Percentiles rank a stretch among this genome's conserved stretches.
These are phyloP conservation scores for Xylariaceae sp. DNA, from an alignment of 2,329 filamentous ascomycete genomes.

Conservation along the genomic window DNA sequence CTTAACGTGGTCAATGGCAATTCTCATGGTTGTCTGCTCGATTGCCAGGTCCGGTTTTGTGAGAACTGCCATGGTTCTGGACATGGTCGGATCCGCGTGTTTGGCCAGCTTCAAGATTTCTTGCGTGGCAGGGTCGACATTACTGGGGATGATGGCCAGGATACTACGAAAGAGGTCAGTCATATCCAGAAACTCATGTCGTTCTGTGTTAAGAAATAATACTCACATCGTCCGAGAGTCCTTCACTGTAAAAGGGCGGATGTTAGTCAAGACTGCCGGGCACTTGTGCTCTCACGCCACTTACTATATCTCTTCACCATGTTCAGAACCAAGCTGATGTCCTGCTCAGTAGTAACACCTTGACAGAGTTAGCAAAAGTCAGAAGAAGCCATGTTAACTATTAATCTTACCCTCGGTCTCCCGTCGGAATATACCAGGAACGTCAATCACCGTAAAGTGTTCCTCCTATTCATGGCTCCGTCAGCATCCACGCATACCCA, in stretches of 20 bases:
- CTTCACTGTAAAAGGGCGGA: slow-evolving; percentile 28
- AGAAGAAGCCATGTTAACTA: not conserved
- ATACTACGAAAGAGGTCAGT: slow-evolving; percentile 20
- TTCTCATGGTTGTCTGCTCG: slow-evolving; percentile 36
- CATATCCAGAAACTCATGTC: not conserved
- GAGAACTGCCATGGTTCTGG: slow-evolving; percentile 34
- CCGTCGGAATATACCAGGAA: slow-evolving; percentile 48
- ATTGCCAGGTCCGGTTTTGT: slow-evolving; percentile 50
- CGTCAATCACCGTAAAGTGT: slow-evolving; percentile 50
- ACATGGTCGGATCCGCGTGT: slow-evolving; percentile 29
- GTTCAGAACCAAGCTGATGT: slow-evolving; percentile 41
- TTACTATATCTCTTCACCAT: slow-evolving; percentile 44
- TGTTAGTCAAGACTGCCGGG: not conserved
- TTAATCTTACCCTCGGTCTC: slow-evolving; percentile 32
- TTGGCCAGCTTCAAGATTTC: slow-evolving; percentile 37
- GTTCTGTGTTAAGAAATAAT: not conserved
- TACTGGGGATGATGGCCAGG: slow-evolving; percentile 34
- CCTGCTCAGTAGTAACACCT: slow-evolving; percentile 40
- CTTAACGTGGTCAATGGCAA: slow-evolving; percentile 38
- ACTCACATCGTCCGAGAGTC: slow-evolving; percentile 42
- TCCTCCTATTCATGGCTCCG: slow-evolving; percentile 30
- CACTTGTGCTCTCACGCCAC: not conserved
- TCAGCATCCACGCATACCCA: not conserved
- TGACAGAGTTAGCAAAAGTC: not conserved
- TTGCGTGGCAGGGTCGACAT: slow-evolving; percentile 37